A percentile compares a stretch with the other conserved stretches of the same genome.
phyloP scores from a whole-genome alignment of 2,329 filamentous ascomycete species.

The Alternaria longipes region DNA sequence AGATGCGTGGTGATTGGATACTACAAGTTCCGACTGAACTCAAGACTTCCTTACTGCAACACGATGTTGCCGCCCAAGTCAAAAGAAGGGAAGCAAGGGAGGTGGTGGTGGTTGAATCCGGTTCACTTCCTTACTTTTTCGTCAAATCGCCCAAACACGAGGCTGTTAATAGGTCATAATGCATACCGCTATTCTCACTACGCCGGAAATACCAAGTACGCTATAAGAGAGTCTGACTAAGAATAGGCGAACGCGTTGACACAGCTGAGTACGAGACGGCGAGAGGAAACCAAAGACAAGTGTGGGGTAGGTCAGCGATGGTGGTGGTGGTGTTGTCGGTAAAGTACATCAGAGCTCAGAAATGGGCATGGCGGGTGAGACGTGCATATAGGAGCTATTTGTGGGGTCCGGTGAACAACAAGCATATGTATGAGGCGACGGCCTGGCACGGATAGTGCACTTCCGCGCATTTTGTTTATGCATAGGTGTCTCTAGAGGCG shows the following conservation, averaged over 20 bases:
- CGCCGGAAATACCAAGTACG: slow-evolving; percentile 8
- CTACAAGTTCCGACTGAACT: not conserved
- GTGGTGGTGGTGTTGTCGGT: slow-evolving; percentile 1
- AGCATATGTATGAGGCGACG: not conserved
- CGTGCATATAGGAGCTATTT: not conserved
- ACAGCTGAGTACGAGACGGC: slow-evolving; percentile 18
- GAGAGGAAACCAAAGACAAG: not conserved
- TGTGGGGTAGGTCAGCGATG: not conserved
- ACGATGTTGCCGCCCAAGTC: not conserved
- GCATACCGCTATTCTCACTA: slow-evolving; percentile 30
- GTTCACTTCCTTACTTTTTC: slow-evolving; percentile 4
- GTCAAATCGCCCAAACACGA: slow-evolving; percentile 9
- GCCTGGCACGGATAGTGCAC: not conserved
- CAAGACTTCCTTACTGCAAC: not conserved
- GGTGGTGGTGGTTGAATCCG: not conserved
- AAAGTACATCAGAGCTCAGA: not conserved
- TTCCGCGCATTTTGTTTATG: not conserved
- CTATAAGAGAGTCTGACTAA: slow-evolving; percentile 22
- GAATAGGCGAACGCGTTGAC: slow-evolving; percentile 23
- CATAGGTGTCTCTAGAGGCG: not conserved
- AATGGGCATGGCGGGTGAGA: not conserved
- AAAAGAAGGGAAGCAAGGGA: not conserved
- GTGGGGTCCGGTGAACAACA: not conserved
- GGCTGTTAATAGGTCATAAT: slow-evolving; percentile 26
- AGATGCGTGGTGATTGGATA: not conserved